phyloP scores from a whole-genome alignment of 495 filamentous ascomycete genomes.

The Sabuloglossum arenarium region DNA sequence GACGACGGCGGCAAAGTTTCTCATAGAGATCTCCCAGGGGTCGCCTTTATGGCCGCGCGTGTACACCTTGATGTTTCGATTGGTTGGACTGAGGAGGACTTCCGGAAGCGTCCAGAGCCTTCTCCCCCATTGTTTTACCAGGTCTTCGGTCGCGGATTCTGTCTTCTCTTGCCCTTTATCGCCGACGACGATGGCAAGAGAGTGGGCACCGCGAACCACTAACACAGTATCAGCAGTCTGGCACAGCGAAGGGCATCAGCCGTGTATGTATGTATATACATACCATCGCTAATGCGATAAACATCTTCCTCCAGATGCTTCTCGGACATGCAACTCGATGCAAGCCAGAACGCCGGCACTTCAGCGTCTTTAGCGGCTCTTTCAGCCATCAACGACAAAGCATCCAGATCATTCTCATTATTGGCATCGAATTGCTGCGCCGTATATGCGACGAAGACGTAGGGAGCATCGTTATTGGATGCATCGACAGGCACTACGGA shows the following conservation, averaged over 20 bases:
- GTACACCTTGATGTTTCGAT: conserved; percentile 13
- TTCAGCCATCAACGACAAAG: conserved; percentile 13
- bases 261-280: too few relatives aligned
- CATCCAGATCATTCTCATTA: conserved; percentile 7
- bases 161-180: conserved; percentile 1
- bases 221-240: too few relatives aligned
- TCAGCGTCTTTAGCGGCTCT: conserved; percentile 15
- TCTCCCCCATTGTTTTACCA: conserved; percentile 20
- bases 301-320: conserved; percentile 12
- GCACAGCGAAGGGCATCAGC: too few relatives aligned
- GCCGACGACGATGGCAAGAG: conserved; percentile 15
- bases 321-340: conserved; percentile 7
- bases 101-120: conserved; percentile 30
- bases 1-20: conserved; percentile 10
- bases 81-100: conserved; percentile 17
- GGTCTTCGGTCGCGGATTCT: conserved; percentile 4
- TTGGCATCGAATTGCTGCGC: conserved; percentile 11
- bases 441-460: conserved; percentile 15
- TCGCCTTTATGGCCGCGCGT: not conserved
- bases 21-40: conserved; percentile 5
- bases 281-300: conserved; percentile 20
- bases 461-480: not conserved
- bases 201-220: conserved; percentile 9
- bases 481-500: not conserved
- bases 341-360: conserved; percentile 19